Evolutionary conservation across 495 filamentous ascomycete genomes (phyloP), one percentile per base, ranked within the genome.

Genomic region (Aspergillus egyptiacus): DNA sequence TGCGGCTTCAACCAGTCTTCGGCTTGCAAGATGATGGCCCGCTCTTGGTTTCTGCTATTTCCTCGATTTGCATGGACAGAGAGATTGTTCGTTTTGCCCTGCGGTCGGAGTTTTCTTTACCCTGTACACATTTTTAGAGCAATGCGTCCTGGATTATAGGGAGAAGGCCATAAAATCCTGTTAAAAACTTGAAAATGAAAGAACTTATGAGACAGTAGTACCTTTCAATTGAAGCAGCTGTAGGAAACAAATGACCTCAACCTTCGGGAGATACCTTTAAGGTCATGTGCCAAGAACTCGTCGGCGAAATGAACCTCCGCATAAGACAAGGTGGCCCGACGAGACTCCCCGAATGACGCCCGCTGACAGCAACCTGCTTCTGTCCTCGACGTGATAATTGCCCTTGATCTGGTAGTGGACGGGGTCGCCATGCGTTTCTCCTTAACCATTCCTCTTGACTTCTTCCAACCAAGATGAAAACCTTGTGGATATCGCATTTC

Each of bases 271-370:
- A 18, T 18, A 37, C 10, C 9, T 7, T 7, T n/a, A n/a, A n/a
- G n/a, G 31, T 33, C 9, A 33, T 33, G 31, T 24, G 43, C 35
- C 35, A 30, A 47, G 43, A 10, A 43, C 6, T 65, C n/a, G n/a
- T n/a, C 64, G 67, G 67, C 52, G 58, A 62, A 72, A 72, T 63
- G 59, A 69, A 68, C 51, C 64, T 66, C 67, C 65, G 69, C 65
- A 56, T n/a, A 57, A 60, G 67, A 63, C 69, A 72, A n/a, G 65
- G 69, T 72, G 69, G 67, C 69, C 67, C 57, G 59, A 65, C 20
- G 23, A 23, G 38, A 40, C 22, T 23, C 23, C 19, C 41, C 18
- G 24, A 33, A 19, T 53, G 28, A 58, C 51, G 49, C 46, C 25
- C 13, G 28, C 41, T 44, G 15, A 17, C 41, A 13, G 8, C 32